Conservation (phyloP, 1,284 basidiomycete genomes). For the Mrakiaceae sp. region DNA sequence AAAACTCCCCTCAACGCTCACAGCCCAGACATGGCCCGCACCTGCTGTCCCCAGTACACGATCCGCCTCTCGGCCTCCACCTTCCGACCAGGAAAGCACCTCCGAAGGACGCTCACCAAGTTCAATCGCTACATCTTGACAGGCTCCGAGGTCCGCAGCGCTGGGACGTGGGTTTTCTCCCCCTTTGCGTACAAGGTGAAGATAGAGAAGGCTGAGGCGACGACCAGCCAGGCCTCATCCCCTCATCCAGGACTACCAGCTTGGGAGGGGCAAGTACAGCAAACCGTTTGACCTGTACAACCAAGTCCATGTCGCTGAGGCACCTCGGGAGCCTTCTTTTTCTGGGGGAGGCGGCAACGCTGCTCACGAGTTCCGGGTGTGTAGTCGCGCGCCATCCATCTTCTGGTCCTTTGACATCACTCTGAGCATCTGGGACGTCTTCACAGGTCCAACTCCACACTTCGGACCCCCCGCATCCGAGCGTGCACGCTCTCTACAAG, state of each 20-base stretch:
- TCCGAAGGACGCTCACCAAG: conserved; percentile 56
- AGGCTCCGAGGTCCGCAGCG: conserved; percentile 37
- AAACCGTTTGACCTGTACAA: conserved; percentile 24
- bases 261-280: conserved; percentile 7
- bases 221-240: conserved; percentile 7
- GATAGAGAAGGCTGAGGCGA: not conserved
- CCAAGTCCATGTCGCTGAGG: conserved; percentile 28
- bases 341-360: not conserved
- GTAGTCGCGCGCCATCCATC: not conserved
- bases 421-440: too few species aligned
- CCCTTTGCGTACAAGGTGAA: conserved; percentile 19
- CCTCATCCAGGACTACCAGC: not conserved
- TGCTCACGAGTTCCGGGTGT: conserved; percentile 26
- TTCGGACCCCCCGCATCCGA: conserved; percentile 10
- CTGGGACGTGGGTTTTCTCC: conserved; percentile 8
- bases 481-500: conserved; percentile 10
- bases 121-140: conserved; percentile 64
- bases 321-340: not conserved
- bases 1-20: conserved; percentile 33
- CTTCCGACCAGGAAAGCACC: conserved; percentile 68
- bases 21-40: conserved; percentile 65
- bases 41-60: conserved; percentile 88
- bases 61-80: conserved; percentile 63
- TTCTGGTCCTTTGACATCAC: not conserved
- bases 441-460: conserved; percentile 1